These are phyloP conservation scores for Isabelozyma pseudorhagii DNA, from an alignment of 805 yeast species.

Conservation along the genomic window DNA sequence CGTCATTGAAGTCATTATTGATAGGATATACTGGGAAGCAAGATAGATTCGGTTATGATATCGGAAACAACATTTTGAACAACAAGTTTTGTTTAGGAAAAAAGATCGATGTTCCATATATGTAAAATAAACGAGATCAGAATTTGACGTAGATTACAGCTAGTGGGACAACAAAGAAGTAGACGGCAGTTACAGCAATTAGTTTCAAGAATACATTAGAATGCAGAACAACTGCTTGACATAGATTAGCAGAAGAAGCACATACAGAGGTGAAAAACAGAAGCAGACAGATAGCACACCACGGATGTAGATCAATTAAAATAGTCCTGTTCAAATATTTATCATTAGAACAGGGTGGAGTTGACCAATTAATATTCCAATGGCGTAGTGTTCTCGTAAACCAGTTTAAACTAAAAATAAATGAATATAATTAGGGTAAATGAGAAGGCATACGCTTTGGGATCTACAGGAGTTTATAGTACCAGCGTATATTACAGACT, in stretches of 20 bases:
- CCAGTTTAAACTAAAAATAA: constrained; percentile 48
- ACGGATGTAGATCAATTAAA: constrained; percentile 1
- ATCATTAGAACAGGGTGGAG: constrained; percentile 41
- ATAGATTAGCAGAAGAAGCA: background rate
- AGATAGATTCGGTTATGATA: constrained; percentile 18
- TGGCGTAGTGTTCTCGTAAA: constrained; percentile 43
- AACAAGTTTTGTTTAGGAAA: constrained; percentile 11
- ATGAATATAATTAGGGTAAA: constrained; percentile 46
- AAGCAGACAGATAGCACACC: no score
- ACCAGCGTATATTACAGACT: background rate
- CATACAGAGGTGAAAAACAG: background rate
- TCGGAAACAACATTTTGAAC: constrained; percentile 11
- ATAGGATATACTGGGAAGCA: constrained; percentile 12
- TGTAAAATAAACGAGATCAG: background rate
- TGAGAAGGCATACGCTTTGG: constrained; percentile 50
- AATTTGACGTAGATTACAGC: background rate
- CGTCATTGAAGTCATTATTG: constrained; percentile 7
- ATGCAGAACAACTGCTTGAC: no score
- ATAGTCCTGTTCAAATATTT: background rate
- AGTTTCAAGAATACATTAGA: no score
- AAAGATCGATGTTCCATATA: constrained; percentile 6
- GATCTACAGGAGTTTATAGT: background rate
- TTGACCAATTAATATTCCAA: constrained; percentile 41
- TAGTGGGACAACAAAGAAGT: no score
- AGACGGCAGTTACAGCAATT: no score